Conservation (phyloP, 257 asterid genomes). For the Nicotiana tomentosiformis region DNA sequence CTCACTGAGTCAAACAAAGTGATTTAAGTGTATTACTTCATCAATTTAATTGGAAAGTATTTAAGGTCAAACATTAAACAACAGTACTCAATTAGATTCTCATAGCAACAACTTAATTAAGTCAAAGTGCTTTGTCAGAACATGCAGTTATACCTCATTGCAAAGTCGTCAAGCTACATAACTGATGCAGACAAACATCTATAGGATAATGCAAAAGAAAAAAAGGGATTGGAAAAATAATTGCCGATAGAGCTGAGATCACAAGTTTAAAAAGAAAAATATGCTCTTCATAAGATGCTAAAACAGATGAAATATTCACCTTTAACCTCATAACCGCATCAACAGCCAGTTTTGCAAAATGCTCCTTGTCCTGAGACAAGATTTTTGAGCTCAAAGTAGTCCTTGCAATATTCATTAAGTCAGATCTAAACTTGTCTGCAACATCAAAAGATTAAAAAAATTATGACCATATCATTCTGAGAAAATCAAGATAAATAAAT, state of each 20-base stretch:
- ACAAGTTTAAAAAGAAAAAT: not conserved
- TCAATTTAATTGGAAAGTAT: too few species aligned
- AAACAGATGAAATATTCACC: conserved; percentile 28
- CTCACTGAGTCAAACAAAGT: too few species aligned
- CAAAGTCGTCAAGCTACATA: not conserved
- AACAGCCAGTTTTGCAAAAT: conserved; percentile 75
- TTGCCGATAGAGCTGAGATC: not conserved
- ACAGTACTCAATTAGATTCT: not conserved
- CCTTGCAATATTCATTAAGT: conserved; percentile 83
- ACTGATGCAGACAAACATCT: not conserved
- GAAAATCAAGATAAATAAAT: not conserved
- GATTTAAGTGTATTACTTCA: too few species aligned
- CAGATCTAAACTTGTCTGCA: conserved; percentile 65
- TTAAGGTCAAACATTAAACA: not conserved
- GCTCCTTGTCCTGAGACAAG: conserved; percentile 88
- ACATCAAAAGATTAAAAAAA: not conserved
- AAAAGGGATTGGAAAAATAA: not conserved
- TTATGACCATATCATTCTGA: not conserved
- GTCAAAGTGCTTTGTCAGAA: not conserved
- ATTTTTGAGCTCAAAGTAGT: conserved; percentile 94
- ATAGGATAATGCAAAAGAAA: not conserved
- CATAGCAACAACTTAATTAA: not conserved
- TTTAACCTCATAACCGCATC: conserved; percentile 91
- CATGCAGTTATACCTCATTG: not conserved
- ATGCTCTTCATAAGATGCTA: not conserved